Conservation (phyloP, 768 basidiomycete genomes). For the Leccinum obscurum region DNA sequence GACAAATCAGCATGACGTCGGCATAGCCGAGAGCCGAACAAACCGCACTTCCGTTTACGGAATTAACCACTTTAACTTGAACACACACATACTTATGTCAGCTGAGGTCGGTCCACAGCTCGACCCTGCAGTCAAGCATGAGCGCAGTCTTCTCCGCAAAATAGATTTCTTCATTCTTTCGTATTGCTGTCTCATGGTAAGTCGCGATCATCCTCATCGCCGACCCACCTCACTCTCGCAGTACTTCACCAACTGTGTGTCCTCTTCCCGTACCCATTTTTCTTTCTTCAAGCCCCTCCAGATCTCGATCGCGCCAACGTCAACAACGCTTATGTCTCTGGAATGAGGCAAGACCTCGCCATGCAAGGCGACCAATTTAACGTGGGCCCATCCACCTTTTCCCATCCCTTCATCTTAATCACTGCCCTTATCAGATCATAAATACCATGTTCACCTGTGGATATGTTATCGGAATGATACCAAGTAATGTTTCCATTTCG, state of each 20-base stretch:
- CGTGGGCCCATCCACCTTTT: slow-evolving; percentile 28
- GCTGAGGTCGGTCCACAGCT: background rate
- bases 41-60: background rate
- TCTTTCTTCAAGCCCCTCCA: slow-evolving; percentile 20
- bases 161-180: slow-evolving; percentile 69
- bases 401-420: background rate
- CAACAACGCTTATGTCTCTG: slow-evolving; percentile 75
- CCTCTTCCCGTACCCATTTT: no score
- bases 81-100: background rate
- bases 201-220: slow-evolving; percentile 5
- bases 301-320: slow-evolving; percentile 71
- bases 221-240: slow-evolving; percentile 19
- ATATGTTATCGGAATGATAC: slow-evolving; percentile 75
- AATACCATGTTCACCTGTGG: slow-evolving; percentile 74
- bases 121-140: slow-evolving; percentile 23
- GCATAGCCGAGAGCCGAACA: slow-evolving; percentile 2
- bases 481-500: slow-evolving; percentile 40
- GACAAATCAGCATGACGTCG: slow-evolving; percentile 16
- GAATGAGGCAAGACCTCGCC: slow-evolving; percentile 70
- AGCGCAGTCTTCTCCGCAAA: slow-evolving; percentile 56
- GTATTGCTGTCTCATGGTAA: slow-evolving; percentile 69
- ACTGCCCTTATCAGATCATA: slow-evolving; percentile 45
- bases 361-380: slow-evolving; percentile 69
- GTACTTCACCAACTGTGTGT: slow-evolving; percentile 69
- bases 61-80: background rate